Percentiles rank a stretch among this genome's conserved stretches.
Conservation (phyloP, 2,329 filamentous ascomycete species). For the Verticillium nubilum region DNA sequence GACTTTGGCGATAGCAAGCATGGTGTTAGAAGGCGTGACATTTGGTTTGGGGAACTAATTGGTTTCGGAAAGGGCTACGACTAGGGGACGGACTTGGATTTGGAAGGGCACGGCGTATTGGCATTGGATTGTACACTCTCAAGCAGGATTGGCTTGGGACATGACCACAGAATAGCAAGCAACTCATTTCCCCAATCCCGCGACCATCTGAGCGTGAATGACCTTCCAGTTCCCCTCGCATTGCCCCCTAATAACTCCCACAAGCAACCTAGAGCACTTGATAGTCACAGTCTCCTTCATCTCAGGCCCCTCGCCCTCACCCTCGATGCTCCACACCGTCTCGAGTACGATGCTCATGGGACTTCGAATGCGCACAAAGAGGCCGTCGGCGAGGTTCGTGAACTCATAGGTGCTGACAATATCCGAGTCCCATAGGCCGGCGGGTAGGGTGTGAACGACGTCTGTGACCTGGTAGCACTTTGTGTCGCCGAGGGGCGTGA, state of each 20-base stretch:
- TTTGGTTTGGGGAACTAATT: no score
- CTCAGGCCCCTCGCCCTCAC: slow-evolving; percentile 27
- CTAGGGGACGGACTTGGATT: no score
- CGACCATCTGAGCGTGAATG: slow-evolving; percentile 42
- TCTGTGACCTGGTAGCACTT: slow-evolving; percentile 43
- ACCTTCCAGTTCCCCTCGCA: slow-evolving; percentile 44
- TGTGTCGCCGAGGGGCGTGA: slow-evolving; percentile 19
- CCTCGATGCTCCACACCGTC: slow-evolving; percentile 39
- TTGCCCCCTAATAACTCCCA: slow-evolving; percentile 42
- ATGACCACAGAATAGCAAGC: neutral
- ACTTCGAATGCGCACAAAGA: slow-evolving; percentile 46
- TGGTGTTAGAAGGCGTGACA: no score
- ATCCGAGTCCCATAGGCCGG: slow-evolving; percentile 49
- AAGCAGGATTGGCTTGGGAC: neutral
- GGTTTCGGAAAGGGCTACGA: no score
- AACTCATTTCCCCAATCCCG: neutral
- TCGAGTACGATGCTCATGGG: slow-evolving; percentile 49
- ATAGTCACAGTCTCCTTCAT: slow-evolving; percentile 46
- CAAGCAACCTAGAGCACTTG: slow-evolving; percentile 41
- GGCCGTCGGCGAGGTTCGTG: slow-evolving; percentile 39
- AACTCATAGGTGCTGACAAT: slow-evolving; percentile 51
- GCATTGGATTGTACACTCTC: no score
- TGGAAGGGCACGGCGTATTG: no score
- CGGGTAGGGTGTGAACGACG: slow-evolving; percentile 45
- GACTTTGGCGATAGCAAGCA: no score